Base-by-base conservation (phyloP, 805 yeast species). In the Candida chauliodis region DNA sequence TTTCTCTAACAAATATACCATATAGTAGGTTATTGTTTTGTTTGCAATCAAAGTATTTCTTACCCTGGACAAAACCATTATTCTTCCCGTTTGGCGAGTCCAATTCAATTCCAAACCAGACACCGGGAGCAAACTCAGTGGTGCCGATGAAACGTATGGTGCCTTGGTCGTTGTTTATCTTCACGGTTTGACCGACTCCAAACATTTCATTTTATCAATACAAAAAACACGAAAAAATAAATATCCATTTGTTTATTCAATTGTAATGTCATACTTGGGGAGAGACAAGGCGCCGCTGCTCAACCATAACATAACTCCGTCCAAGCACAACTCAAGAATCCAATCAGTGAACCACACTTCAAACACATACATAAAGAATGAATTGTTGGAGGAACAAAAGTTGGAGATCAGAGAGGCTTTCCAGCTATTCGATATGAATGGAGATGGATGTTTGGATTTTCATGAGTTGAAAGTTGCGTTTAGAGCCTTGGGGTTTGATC, bases 381-480 rank as follows among this genome's bases (percentile, higher is more conserved):
- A 87, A 50, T 69, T 89, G 29, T 66, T 86, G 43, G 87, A 85
- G 40, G 96, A 89, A 51, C 95, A 89, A 56, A 84, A 83, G 48
- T 93, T 85, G 53, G 96, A 91, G 56, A 87, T 90, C 48, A 72
- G 88, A 44, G 97, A 90, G 55, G 97, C 97, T 19, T 91, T 91
- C 56, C 76, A 82, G 35, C 69, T 91, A 22, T 93, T 93, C 59
- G 99, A 93, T 55, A 81, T 87, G 84, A 88, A 93, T 61, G 79
- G 78, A 43, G 98, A 93, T 58, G 95, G 96, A 3, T 75, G 72
- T 47, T 71, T 93, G 36, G 97, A 93, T 52, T 91, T 85, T 58
- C 98, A 93, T 53, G 98, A 91, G 52, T 69, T 88, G 47, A 90
- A 88, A 61, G 96, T 89, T 14, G 97, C 99, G 0, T 78, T 93